Percentiles rank a stretch among this genome's conserved stretches.
Evolutionary conservation across 306 rosid species (phyloP).

Genomic region (Cicer pinnatifidum): DNA sequence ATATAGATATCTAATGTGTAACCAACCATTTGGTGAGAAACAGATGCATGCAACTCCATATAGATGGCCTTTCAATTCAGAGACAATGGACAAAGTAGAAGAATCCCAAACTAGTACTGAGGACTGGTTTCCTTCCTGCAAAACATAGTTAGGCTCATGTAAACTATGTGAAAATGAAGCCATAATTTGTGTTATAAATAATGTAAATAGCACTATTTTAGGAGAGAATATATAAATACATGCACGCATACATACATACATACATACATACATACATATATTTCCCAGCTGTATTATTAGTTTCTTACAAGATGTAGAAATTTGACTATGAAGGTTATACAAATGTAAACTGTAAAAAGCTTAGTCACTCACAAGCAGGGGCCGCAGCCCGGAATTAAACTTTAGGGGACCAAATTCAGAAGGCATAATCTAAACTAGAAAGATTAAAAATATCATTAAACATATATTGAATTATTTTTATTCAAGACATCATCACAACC

Average conservation of each 20-base stretch:
- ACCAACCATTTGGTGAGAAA: conserved; percentile 80
- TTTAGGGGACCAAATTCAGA: not conserved
- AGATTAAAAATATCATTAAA: not conserved
- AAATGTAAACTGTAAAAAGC: not conserved
- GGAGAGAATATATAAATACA: not conserved
- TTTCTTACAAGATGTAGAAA: not conserved
- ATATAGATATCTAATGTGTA: conserved; percentile 31
- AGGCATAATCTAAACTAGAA: not conserved
- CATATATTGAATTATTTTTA: not conserved
- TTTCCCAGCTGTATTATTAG: not conserved
- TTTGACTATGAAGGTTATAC: not conserved
- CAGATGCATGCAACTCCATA: conserved; percentile 69
- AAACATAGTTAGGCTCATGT: conserved; percentile 43
- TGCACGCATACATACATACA: not conserved
- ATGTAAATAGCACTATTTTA: not conserved
- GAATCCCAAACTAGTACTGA: conserved; percentile 75
- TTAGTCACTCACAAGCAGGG: not conserved
- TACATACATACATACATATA: not conserved
- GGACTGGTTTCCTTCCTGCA: conserved; percentile 73
- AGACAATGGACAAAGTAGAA: conserved; percentile 48
- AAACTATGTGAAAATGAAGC: conserved; percentile 18
- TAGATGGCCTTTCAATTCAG: conserved; percentile 71
- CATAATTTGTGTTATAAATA: conserved; percentile 12
- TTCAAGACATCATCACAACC: not conserved
- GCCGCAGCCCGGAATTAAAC: not conserved